Evolutionary conservation across 164 flowering plant species (phyloP), one percentile per base, ranked within the genome.

Genomic region (Buxus sempervirens): DNA sequence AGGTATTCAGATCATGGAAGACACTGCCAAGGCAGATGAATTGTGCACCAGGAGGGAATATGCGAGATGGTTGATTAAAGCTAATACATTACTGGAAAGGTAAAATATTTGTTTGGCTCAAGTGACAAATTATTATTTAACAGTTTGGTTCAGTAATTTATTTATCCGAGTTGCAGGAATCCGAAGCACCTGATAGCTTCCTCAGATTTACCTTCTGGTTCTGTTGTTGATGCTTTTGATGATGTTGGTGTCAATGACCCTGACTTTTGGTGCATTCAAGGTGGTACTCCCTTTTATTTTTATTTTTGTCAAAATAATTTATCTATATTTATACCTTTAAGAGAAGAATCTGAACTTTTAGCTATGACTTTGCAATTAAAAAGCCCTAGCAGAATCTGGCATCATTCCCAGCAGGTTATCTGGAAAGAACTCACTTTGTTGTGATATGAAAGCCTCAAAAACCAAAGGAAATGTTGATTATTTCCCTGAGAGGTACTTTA

Each of bases 301-400:
- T 24, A 56, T 55, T 25, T 51, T n/a, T n/a, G n/a, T n/a, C 25
- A 57, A 24, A 21, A 65, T 49, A 23, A 10, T 45, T 45, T 45
- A 45, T 45, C n/a, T 54, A 36, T 24, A 7, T 20, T 4, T 48
- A 13, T 54, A 7, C 58, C 9, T 25, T 61, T 63, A n/a, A 45
- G 56, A 16, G 20, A 48, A 1, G 42, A 60, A 28, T 61, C 28
- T 66, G 55, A 76, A 49, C 20, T 19, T 70, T 57, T 76, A 16
- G 51, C 62, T 53, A 13, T 71, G 25, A 32, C 45, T 27, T 71
- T 76, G 58, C 18, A 22, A 26, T 71, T 24, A 42, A 68, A 45
- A 26, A 95, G 98, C 87, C 53, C 81, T 95, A 22, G 98, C 98
- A 32, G 97, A 91, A 78, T 84, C 97, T 74, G 98, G 98, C 54